Evolutionary conservation across 2,329 filamentous ascomycete species (phyloP), one percentile per base, ranked within the genome.

Genomic region (Bipolaris oryzae): DNA sequence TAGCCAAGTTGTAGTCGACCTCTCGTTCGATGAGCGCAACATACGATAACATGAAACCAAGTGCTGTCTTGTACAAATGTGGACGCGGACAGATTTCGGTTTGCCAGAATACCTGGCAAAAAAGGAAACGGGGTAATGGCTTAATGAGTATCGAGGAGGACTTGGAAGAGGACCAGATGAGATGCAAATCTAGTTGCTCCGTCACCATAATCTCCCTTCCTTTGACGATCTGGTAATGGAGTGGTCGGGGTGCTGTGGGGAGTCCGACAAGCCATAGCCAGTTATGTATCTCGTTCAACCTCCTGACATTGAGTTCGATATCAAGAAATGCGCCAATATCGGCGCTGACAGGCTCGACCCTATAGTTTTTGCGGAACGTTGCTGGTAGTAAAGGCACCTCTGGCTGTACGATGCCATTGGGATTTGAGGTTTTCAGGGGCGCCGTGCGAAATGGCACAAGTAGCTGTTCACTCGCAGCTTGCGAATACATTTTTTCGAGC

Each of bases 251-350:
- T 3, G 57, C 50, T 6, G 57, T 42, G 31, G 66, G 66, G 10
- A 68, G 58, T 5, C 66, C 64, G 16, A 55, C 57, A 3, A 67
- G 53, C 66, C 66, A 68, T 2, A 68, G 53, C 58, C 59, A 67
- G 23, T 52, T 44, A 34, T 67, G 64, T 7, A 68, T 48, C 7
- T 44, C 28, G 34, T 67, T 67, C 43, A 68, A 37, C 38, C 66
- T 56, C 3, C 49, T 18, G 10, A 68, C 53, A 39, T 66, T 55
- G 15, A 68, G 39, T 20, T 68, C 66, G 28, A 25, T 21, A 7
- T 65, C 35, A 11, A 68, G 57, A 35, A 67, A 68, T 11, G 49
- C 45, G 18, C 33, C 53, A 33, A 65, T 42, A 39, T 68, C 57
- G 35, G 46, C 39, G 28, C 34, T 25, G n/a, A 68, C 60, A 13